A percentile compares a stretch with the other conserved stretches of the same genome.
phyloP scores from a whole-genome alignment of 2,329 filamentous ascomycete species.

The Neofusicoccum sp. region DNA sequence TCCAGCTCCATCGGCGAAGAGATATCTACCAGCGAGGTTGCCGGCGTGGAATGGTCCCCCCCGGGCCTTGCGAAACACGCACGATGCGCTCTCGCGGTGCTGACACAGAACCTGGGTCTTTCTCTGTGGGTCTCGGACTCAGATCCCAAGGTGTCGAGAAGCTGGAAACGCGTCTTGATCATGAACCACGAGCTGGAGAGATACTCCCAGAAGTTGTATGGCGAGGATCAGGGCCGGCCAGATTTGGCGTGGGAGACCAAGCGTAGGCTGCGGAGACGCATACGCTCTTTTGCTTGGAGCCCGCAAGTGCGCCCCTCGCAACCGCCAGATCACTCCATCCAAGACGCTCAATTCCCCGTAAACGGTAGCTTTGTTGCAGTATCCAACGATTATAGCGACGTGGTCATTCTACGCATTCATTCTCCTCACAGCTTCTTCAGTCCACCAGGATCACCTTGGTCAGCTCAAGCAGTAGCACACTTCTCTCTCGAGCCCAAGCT shows the following conservation, averaged over 20 bases:
- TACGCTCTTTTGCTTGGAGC: constrained; percentile 45
- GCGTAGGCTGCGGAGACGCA: constrained; percentile 36
- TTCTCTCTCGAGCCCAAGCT: constrained; percentile 20
- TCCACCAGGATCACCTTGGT: constrained; percentile 26
- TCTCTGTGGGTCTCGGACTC: constrained; percentile 56
- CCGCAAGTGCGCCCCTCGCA: constrained; percentile 24
- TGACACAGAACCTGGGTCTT: constrained; percentile 57
- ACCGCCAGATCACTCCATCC: constrained; percentile 23
- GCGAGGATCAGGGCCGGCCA: constrained; percentile 22
- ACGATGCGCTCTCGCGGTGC: constrained; percentile 54
- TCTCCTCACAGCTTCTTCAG: constrained; percentile 37
- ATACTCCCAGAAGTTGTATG: constrained; percentile 34
- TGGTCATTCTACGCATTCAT: constrained; percentile 36
- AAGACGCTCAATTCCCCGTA: constrained; percentile 23
- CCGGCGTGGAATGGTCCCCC: constrained; percentile 56
- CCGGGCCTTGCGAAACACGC: constrained; percentile 55
- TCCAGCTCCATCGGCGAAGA: constrained; percentile 59
- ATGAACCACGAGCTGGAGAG: constrained; percentile 50
- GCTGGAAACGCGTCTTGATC: constrained; percentile 54
- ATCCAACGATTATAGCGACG: constrained; percentile 42
- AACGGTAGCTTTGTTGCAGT: constrained; percentile 33
- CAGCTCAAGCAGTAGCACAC: constrained; percentile 28
- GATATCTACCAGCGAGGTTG: constrained; percentile 52
- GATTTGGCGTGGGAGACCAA: constrained; percentile 31
- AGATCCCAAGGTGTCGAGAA: constrained; percentile 37